Evolutionary conservation across 2,329 filamentous ascomycete species (phyloP).

Genomic region (Ophiostoma fasciatum): DNA sequence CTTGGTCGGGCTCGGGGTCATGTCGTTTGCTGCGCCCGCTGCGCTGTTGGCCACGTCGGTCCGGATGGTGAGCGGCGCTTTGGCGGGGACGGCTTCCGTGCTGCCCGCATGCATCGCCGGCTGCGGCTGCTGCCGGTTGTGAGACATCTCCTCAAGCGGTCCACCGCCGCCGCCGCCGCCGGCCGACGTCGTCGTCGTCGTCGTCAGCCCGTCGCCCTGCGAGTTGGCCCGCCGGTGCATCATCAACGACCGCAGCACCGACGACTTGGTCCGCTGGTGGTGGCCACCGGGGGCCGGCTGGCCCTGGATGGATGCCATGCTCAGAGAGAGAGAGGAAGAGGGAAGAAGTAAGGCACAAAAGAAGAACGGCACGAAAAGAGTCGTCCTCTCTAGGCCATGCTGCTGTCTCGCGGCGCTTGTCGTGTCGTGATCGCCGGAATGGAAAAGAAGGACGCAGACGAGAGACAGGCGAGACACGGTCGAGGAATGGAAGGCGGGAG

Average conservation of each 20-base stretch:
- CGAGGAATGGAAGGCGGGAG: too few relatives aligned
- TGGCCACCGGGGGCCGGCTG: background rate
- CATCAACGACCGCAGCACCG: constrained; percentile 34
- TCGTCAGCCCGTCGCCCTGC: constrained; percentile 19
- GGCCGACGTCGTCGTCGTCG: background rate
- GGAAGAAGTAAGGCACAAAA: background rate
- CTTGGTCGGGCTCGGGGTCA: constrained; percentile 34
- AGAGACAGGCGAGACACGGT: background rate
- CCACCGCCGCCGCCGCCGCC: background rate
- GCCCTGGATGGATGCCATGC: too few relatives aligned
- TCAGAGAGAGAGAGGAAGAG: background rate
- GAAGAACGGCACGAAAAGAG: background rate
- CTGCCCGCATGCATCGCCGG: too few relatives aligned
- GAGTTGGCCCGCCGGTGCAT: constrained; percentile 33
- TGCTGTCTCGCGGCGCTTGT: too few relatives aligned
- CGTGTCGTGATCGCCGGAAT: too few relatives aligned
- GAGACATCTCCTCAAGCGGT: constrained; percentile 37
- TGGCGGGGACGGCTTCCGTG: too few relatives aligned
- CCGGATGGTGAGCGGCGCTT: background rate
- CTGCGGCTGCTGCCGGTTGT: constrained; percentile 31
- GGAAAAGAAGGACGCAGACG: background rate
- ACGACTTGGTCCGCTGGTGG: constrained; percentile 32
- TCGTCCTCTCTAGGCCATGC: too few relatives aligned
- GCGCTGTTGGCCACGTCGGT: background rate
- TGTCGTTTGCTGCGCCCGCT: background rate